Evolutionary conservation across 805 yeast species (phyloP).

Genomic region (Candida multigemmis): DNA sequence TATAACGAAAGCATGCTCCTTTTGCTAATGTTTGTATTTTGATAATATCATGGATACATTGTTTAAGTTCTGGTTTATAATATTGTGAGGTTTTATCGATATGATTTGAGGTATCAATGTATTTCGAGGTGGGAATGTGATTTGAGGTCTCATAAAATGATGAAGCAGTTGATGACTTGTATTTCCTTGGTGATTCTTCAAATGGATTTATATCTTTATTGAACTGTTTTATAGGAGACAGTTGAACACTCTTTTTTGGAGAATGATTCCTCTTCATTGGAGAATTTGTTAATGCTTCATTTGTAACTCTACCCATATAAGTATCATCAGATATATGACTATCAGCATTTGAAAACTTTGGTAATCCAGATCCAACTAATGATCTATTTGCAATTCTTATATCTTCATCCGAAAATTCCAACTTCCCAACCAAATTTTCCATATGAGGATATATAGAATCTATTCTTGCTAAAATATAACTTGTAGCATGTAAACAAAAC

Average conservation of each 20-base stretch:
- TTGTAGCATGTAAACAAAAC: constrained; percentile 84
- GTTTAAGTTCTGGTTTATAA: constrained; percentile 10
- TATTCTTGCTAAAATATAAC: constrained; percentile 57
- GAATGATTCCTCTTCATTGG: background rate
- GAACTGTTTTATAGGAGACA: background rate
- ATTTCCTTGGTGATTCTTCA: background rate
- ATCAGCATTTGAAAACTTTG: constrained; percentile 55
- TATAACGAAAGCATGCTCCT: constrained; percentile 60
- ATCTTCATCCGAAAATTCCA: constrained; percentile 61
- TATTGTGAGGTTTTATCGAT: constrained; percentile 1
- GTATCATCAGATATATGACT: constrained; percentile 9
- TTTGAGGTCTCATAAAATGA: constrained; percentile 4
- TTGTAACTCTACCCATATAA: constrained; percentile 12
- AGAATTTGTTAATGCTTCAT: constrained; percentile 1
- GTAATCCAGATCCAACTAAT: constrained; percentile 57
- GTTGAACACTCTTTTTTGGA: background rate
- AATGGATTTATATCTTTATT: background rate
- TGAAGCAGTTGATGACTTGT: background rate
- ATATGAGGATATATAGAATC: constrained; percentile 49
- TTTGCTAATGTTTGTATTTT: constrained; percentile 61
- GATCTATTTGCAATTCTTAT: constrained; percentile 62
- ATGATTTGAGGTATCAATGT: constrained; percentile 2
- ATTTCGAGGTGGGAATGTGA: constrained; percentile 3
- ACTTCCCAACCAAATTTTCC: constrained; percentile 50
- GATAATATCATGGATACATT: constrained; percentile 21